These are phyloP conservation scores for Verticillium isaacii DNA, from an alignment of 2,329 filamentous ascomycete species.

Conservation along the genomic window DNA sequence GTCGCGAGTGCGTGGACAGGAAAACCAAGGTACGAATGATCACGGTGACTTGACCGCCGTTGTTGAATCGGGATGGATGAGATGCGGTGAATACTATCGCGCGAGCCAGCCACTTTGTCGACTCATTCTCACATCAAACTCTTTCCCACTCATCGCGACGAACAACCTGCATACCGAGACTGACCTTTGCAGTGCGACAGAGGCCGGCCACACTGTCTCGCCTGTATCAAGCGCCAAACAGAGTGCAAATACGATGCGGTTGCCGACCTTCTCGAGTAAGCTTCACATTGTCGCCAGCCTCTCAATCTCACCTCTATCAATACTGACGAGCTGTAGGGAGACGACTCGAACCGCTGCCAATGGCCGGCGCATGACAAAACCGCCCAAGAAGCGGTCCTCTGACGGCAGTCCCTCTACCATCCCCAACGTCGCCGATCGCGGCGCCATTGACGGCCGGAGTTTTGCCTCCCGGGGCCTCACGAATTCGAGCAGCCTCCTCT, in stretches of 20 bases:
- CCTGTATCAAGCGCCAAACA: constrained; percentile 71
- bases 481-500: constrained; percentile 56
- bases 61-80: background rate
- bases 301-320: background rate
- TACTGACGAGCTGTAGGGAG: constrained; percentile 36
- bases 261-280: constrained; percentile 71
- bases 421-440: constrained; percentile 53
- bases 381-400: constrained; percentile 48
- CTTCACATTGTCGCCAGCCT: constrained; percentile 9
- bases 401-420: constrained; percentile 28
- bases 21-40: constrained; percentile 63
- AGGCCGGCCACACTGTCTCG: constrained; percentile 63
- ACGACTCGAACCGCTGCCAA: constrained; percentile 50
- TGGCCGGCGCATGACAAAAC: constrained; percentile 51
- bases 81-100: background rate
- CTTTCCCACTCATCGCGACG: background rate
- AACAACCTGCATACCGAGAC: background rate
- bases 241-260: constrained; percentile 72
- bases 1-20: constrained; percentile 73
- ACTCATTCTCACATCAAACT: background rate
- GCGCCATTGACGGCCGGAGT: constrained; percentile 38
- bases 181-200: constrained; percentile 61
- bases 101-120: background rate
- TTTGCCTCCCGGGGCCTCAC: constrained; percentile 39
- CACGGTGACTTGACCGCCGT: too few species aligned